Evolutionary conservation across 73 alveolate genomes (phyloP).

Genomic region (Urostyla sp.): DNA sequence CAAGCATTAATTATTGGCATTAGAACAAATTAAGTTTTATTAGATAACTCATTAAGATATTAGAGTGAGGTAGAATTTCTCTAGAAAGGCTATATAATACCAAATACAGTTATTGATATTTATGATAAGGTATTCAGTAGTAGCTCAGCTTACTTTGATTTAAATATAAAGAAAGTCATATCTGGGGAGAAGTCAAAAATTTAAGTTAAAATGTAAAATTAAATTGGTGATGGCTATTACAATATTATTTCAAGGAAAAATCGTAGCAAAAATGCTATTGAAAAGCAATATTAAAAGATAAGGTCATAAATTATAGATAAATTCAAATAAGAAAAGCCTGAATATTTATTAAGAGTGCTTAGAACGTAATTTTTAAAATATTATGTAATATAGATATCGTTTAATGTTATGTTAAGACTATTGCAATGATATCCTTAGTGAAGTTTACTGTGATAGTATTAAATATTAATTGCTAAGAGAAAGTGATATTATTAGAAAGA

Average conservation of each 20-base stretch:
- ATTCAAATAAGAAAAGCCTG: constrained; percentile 27
- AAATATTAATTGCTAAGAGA: constrained; percentile 1
- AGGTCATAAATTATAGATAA: neutral
- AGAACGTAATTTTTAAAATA: no score
- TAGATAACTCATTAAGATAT: constrained; percentile 75
- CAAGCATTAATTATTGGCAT: constrained; percentile 79
- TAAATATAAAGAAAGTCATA: constrained; percentile 21
- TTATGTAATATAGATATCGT: no score
- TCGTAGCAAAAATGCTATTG: neutral
- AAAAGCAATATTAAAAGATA: constrained; percentile 19
- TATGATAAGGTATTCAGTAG: constrained; percentile 23
- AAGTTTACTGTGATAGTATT: constrained; percentile 39
- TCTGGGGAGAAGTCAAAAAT: constrained; percentile 8
- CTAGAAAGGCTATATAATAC: constrained; percentile 17
- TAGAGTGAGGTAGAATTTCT: constrained; percentile 74
- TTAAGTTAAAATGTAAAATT: neutral
- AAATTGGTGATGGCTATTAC: constrained; percentile 6
- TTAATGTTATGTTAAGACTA: constrained; percentile 30
- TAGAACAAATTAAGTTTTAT: constrained; percentile 75
- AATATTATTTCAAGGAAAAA: constrained; percentile 32
- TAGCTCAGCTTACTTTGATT: constrained; percentile 16
- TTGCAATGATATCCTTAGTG: constrained; percentile 52
- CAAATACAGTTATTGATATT: constrained; percentile 51
- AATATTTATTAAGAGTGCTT: constrained; percentile 19
- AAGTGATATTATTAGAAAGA: constrained; percentile 14